These are phyloP conservation scores for Antitrichia curtipendula DNA, from an alignment of 225 moss, liverwort and hornwort genomes.

Conservation along the genomic window DNA sequence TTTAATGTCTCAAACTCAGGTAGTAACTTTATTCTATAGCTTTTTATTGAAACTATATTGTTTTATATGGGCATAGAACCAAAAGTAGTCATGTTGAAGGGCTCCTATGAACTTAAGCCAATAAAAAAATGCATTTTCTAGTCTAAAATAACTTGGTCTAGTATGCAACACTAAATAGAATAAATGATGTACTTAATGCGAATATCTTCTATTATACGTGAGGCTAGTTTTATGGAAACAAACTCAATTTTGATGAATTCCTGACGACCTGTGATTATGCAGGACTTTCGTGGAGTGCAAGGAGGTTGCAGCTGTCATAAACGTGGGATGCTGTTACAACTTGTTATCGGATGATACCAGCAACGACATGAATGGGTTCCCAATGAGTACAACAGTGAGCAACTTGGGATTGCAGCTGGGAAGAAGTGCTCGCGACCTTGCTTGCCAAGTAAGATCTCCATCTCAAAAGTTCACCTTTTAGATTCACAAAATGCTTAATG, in stretches of 20 bases:
- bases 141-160: neutral
- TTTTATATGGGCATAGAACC: neutral
- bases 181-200: too few relatives aligned
- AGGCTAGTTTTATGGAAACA: neutral
- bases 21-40: too few relatives aligned
- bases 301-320: constrained; percentile 40
- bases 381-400: constrained; percentile 23
- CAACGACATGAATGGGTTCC: constrained; percentile 23
- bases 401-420: constrained; percentile 38
- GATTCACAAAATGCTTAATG: neutral
- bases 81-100: neutral
- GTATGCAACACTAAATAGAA: neutral
- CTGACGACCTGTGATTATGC: neutral
- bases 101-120: neutral
- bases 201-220: neutral
- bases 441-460: constrained; percentile 37
- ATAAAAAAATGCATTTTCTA: neutral
- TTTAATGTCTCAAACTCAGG: neutral
- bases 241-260: neutral
- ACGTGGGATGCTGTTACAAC: constrained; percentile 59
- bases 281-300: constrained; percentile 50
- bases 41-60: neutral
- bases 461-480: neutral
- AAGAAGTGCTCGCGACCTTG: constrained; percentile 54
- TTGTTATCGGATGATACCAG: constrained; percentile 24